Conservation (phyloP, 208 protist genomes). For the Vickermania ingenoplastis region DNA sequence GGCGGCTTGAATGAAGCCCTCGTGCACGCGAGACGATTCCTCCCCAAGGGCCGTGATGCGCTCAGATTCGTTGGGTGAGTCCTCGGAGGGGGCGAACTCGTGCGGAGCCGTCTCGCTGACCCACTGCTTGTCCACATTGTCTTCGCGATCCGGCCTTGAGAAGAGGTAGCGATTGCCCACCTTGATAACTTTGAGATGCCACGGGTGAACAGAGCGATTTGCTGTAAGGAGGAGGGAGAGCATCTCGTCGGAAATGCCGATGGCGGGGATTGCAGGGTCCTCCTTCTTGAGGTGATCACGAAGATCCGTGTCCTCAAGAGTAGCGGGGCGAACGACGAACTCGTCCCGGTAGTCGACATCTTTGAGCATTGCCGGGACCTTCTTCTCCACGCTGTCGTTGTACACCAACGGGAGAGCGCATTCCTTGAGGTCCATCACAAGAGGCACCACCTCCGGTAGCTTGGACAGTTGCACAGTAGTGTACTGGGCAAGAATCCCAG, state of each 20-base stretch:
- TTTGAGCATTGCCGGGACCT: conserved; percentile 30
- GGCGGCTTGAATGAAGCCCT: conserved; percentile 48
- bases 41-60: conserved; percentile 46
- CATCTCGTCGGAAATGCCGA: conserved; percentile 74
- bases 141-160: conserved; percentile 30
- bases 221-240: conserved; percentile 76
- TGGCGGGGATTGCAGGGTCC: conserved; percentile 27
- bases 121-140: conserved; percentile 71
- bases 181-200: conserved; percentile 62
- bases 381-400: conserved; percentile 46
- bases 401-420: conserved; percentile 54
- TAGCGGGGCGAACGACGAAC: conserved; percentile 26
- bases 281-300: conserved; percentile 37
- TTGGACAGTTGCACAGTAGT: conserved; percentile 26
- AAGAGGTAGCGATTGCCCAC: conserved; percentile 48
- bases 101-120: conserved; percentile 65
- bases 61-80: conserved; percentile 33
- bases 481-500: conserved; percentile 17
- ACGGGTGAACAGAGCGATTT: conserved; percentile 65
- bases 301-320: conserved; percentile 36
- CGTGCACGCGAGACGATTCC: conserved; percentile 66
- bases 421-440: conserved; percentile 33
- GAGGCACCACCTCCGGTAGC: conserved; percentile 14
- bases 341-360: conserved; percentile 25
- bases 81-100: conserved; percentile 46